phyloP scores from a whole-genome alignment of 2,329 filamentous ascomycete species.

The Beauveria sp. region DNA sequence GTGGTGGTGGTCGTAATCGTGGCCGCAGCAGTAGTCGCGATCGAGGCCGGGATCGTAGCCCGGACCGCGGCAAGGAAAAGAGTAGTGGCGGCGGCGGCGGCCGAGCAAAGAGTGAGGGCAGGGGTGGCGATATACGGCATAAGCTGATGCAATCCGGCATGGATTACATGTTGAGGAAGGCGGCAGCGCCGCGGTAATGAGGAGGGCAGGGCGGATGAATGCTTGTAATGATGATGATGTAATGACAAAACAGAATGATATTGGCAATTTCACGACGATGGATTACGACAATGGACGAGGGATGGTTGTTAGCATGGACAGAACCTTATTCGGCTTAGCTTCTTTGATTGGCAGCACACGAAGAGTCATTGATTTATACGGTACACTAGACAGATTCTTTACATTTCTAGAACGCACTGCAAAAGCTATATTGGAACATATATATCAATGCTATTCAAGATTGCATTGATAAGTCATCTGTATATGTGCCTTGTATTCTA shows the following conservation, averaged over 20 bases:
- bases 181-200: conserved; percentile 14
- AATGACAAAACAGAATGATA: neutral
- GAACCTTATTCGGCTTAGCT: neutral
- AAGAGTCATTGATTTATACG: neutral
- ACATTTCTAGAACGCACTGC: neutral
- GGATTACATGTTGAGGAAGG: conserved; percentile 17
- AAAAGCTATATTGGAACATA: too few relatives aligned
- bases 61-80: neutral
- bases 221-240: conserved; percentile 20
- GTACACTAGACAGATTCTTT: neutral
- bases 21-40: neutral
- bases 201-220: conserved; percentile 34
- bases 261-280: neutral
- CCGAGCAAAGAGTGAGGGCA: conserved; percentile 1
- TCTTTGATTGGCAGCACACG: neutral
- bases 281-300: neutral
- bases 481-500: too few relatives aligned
- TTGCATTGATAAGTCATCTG: too few relatives aligned
- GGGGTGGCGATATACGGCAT: conserved; percentile 16
- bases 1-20: neutral
- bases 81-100: neutral
- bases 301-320: neutral
- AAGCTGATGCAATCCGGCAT: conserved; percentile 21
- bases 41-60: neutral
- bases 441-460: too few relatives aligned